Base-by-base conservation (phyloP, 2,329 filamentous ascomycete genomes). In the Epichloe hybrida region DNA sequence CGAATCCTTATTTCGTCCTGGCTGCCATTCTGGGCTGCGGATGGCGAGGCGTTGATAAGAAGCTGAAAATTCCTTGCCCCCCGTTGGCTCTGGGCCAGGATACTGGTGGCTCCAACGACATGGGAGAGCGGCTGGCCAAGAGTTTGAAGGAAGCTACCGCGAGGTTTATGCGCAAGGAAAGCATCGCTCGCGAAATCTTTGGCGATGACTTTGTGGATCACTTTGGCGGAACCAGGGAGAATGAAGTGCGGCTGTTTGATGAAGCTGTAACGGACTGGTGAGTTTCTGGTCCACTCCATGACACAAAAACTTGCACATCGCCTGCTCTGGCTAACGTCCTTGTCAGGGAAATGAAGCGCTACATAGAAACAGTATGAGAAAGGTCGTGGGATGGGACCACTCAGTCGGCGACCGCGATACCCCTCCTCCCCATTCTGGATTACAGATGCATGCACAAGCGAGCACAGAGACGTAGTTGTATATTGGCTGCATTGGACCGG, bases 251-350 rank as follows among this genome's bases (percentile, higher is more conserved):
- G 54, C 69, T 95, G 20, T 98, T 87, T 85, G 90, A 97, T 60
- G 91, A 97, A 66, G 90, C 90, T 2, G 91, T 97, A 5, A 97
- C 93, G 20, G 93, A 97, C 67, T 97, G 91, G 89, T 91, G 75
- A 66, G 85, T 81, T 50, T 49, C 38, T 31, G 27, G 27, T 31
- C 27, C 27, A 31, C 27, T 31, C 9, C 27, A 31, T 11, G 27
- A 4, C 27, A 31, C 27, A 17, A 17, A 17, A 17, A 31, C 3
- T 31, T 31, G 27, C 9, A 31, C 27, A 31, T 31, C 1, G 27
- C 9, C 9, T 11, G 4, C 27, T 31, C 42, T 36, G 12, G 17
- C 46, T 34, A 49, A 52, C 12, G 1, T 21, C 17, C 27, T 31
- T 13, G 8, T 31, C 55, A 86, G 83, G 86, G 86, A 90, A 66